phyloP scores from a whole-genome alignment of 805 yeast species.

The Candida patagonica region DNA sequence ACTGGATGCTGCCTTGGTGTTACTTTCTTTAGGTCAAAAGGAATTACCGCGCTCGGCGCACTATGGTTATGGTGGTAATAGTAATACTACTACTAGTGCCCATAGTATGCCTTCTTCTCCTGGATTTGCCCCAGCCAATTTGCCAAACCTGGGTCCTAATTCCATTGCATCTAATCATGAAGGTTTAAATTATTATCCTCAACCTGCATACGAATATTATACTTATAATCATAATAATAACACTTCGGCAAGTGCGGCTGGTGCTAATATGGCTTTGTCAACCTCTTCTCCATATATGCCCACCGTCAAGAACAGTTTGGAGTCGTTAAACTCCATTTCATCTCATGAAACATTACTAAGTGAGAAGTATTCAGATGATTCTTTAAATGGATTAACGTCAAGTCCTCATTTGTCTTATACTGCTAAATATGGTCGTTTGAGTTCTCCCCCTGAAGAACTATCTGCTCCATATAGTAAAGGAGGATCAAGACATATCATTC shows the following conservation, averaged over 20 bases:
- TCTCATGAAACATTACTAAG: neutral
- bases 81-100: neutral
- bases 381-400: neutral
- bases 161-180: too few species aligned
- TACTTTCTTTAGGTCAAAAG: slow-evolving; percentile 12
- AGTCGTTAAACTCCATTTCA: neutral
- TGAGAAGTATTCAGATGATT: neutral
- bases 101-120: too few species aligned
- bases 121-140: neutral
- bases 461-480: neutral
- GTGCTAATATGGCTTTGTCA: neutral
- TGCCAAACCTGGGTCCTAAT: too few species aligned
- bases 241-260: neutral
- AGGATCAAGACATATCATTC: slow-evolving; percentile 4
- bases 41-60: neutral
- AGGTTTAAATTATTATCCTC: neutral
- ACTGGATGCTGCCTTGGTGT: slow-evolving; percentile 18
- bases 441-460: slow-evolving; percentile 1
- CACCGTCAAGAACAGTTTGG: neutral
- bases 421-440: neutral
- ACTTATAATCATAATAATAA: neutral
- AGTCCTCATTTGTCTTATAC: neutral
- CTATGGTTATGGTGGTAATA: too few species aligned
- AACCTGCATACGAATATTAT: neutral
- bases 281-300: neutral